Conservation (phyloP, 495 filamentous ascomycete genomes). For the Talaromyces nanjingensis region DNA sequence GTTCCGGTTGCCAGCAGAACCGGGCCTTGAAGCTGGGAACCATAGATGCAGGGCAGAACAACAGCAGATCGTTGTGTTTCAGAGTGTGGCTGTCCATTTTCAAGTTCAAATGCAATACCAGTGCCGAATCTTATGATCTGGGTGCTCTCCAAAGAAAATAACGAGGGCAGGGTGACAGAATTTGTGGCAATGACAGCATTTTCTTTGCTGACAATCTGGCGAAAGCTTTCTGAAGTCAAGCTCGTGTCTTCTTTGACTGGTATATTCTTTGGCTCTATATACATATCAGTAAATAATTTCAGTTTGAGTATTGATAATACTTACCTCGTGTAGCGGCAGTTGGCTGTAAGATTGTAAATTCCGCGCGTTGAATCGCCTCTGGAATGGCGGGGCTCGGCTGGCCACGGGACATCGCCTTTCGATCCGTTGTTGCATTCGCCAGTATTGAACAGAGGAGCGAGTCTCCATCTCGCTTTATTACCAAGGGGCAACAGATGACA, state of each 20-base stretch:
- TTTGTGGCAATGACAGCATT: constrained; percentile 3
- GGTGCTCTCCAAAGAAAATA: not conserved
- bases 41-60: constrained; percentile 5
- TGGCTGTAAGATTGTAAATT: not conserved
- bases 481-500: constrained; percentile 19
- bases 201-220: not conserved
- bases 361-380: not conserved
- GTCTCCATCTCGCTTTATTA: constrained; percentile 19
- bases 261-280: not conserved
- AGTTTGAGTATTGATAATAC: not conserved
- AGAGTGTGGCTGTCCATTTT: not conserved
- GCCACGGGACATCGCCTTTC: not conserved
- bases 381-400: not conserved
- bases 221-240: not conserved
- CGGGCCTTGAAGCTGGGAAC: constrained; percentile 7
- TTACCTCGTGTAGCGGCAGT: constrained; percentile 2
- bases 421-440: constrained; percentile 18
- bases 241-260: not conserved
- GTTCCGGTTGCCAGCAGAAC: constrained; percentile 6
- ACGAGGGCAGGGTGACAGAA: not conserved
- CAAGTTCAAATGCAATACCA: not conserved
- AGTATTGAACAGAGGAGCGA: constrained; percentile 20
- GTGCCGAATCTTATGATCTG: constrained; percentile 5
- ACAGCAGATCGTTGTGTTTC: not conserved
- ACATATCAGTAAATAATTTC: not conserved